These are phyloP conservation scores for Thielaviopsis musarum DNA, from an alignment of 2,329 filamentous ascomycete species.

Conservation along the genomic window DNA sequence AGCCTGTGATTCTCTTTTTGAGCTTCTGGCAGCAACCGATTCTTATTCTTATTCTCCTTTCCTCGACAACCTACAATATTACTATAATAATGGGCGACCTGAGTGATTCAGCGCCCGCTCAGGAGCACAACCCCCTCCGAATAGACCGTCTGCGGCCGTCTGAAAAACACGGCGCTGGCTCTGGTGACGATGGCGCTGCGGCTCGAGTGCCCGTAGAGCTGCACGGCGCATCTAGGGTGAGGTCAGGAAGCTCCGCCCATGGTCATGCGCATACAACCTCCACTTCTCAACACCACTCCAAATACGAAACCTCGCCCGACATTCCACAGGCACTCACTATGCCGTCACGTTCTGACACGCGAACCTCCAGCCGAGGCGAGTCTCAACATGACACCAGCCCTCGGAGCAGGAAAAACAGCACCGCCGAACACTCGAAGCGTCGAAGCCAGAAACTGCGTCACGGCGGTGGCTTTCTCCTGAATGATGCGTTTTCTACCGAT, in stretches of 20 bases:
- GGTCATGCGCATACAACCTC: neutral
- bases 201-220: neutral
- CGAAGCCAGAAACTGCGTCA: conserved; percentile 27
- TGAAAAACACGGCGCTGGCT: neutral
- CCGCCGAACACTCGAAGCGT: conserved; percentile 11
- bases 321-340: neutral
- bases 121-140: neutral
- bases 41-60: neutral
- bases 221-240: neutral
- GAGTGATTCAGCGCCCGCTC: neutral
- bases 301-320: conserved; percentile 1
- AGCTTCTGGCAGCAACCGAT: neutral
- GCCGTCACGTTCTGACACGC: neutral
- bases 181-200: neutral
- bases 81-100: neutral
- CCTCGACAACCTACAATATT: neutral
- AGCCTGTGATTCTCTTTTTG: neutral
- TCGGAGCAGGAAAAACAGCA: neutral
- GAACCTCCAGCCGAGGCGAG: neutral
- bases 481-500: conserved; percentile 24
- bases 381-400: neutral
- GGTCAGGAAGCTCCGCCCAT: neutral
- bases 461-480: conserved; percentile 34
- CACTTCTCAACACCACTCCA: neutral
- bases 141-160: neutral